These are phyloP conservation scores for Endogone sp. DNA, from an alignment of 192 early-diverging fungal genomes.

Conservation along the genomic window DNA sequence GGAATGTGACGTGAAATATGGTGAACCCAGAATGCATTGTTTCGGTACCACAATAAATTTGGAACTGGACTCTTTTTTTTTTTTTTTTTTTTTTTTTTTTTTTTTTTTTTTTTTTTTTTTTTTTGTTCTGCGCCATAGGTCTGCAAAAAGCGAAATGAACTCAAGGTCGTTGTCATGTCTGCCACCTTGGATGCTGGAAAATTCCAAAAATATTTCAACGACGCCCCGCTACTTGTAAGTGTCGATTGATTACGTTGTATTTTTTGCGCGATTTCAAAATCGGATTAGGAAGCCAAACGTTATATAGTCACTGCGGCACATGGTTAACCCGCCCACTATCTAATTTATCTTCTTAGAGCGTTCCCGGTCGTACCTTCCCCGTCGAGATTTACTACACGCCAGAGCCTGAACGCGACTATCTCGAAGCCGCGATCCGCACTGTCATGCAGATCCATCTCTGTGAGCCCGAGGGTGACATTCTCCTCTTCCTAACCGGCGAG, in stretches of 20 bases:
- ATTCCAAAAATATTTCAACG: constrained; percentile 98
- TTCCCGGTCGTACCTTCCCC: constrained; percentile 98
- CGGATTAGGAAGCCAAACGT: too few species aligned
- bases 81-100: too few species aligned
- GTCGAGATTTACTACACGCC: constrained; percentile 98
- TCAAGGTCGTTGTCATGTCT: constrained; percentile 95
- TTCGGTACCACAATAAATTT: not conserved
- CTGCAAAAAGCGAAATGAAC: constrained; percentile 66
- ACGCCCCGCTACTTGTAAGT: constrained; percentile 84
- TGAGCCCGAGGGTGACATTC: constrained; percentile 93
- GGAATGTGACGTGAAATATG: too few species aligned
- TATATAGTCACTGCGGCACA: too few species aligned
- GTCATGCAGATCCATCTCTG: constrained; percentile 91
- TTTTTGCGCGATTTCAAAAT: too few species aligned
- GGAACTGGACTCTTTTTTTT: too few species aligned
- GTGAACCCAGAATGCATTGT: not conserved
- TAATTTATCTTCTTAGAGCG: constrained; percentile 37
- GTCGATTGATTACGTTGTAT: not conserved
- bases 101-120: constrained; percentile 14
- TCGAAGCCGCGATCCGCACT: constrained; percentile 94
- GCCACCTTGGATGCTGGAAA: constrained; percentile 98
- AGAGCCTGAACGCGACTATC: constrained; percentile 95
- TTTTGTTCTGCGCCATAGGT: constrained; percentile 37
- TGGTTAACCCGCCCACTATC: not conserved
- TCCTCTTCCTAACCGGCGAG: constrained; percentile 97